Conservation (phyloP, 78 protist species). For the Anaeramoeba ignava region DNA sequence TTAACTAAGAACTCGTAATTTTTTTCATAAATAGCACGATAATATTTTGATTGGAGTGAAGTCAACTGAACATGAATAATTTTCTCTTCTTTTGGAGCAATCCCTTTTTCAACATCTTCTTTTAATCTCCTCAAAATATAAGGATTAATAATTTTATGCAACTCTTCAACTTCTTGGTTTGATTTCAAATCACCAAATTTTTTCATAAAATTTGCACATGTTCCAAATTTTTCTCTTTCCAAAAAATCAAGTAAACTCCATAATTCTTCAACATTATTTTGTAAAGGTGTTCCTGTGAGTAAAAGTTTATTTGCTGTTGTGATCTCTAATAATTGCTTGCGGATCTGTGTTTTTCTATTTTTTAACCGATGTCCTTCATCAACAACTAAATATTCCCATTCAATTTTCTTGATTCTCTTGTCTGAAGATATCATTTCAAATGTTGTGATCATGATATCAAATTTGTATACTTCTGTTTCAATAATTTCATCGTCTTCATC, state of each 20-base stretch:
- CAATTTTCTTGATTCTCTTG: not conserved
- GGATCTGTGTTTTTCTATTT: not conserved
- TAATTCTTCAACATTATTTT: slow-evolving; percentile 68
- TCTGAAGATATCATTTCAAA: slow-evolving; percentile 10
- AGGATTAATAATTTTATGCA: not conserved
- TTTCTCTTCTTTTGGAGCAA: not conserved
- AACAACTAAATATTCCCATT: not conserved
- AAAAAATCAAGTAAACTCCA: slow-evolving; percentile 66
- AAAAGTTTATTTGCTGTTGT: not conserved
- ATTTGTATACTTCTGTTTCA: not conserved
- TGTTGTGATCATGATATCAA: slow-evolving; percentile 16
- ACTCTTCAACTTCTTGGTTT: not conserved
- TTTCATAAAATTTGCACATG: slow-evolving; percentile 28
- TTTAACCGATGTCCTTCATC: not conserved
- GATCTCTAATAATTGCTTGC: not conserved
- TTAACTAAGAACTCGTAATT: slow-evolving; percentile 9
- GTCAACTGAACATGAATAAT: not conserved
- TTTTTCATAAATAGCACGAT: not conserved
- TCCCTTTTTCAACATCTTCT: not conserved
- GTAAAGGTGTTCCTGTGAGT: slow-evolving; percentile 72
- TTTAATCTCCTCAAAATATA: not conserved
- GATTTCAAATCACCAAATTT: slow-evolving; percentile 56
- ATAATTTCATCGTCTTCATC: not conserved
- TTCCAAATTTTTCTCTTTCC: slow-evolving; percentile 36
- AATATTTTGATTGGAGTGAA: not conserved